Evolutionary conservation across 2,329 filamentous ascomycete species (phyloP).

Genomic region (Aureobasidium sp.): DNA sequence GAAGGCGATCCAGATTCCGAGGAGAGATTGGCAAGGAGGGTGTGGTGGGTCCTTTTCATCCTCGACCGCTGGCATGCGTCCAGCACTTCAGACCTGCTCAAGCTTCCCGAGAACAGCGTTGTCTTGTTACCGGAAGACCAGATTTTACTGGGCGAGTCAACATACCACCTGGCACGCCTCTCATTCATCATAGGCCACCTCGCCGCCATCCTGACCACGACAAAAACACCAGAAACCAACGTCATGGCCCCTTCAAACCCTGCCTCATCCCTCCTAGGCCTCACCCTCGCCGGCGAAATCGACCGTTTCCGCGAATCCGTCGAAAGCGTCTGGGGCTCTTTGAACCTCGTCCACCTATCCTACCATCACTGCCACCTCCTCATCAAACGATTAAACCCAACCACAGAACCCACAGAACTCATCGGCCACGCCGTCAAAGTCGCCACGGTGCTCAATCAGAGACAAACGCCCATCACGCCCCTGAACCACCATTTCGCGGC

Average conservation of each 20-base stretch:
- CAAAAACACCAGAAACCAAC: slow-evolving; percentile 39
- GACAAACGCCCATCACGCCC: slow-evolving; percentile 52
- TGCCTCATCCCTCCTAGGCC: slow-evolving; percentile 40
- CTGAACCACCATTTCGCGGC: slow-evolving; percentile 61
- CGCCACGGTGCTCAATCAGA: slow-evolving; percentile 50
- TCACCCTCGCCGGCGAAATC: slow-evolving; percentile 50
- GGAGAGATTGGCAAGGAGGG: slow-evolving; percentile 54
- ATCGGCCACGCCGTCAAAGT: slow-evolving; percentile 55
- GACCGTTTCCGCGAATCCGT: slow-evolving; percentile 62
- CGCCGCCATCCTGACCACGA: slow-evolving; percentile 40
- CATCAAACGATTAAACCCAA: slow-evolving; percentile 53
- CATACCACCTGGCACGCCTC: slow-evolving; percentile 61
- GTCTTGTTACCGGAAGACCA: slow-evolving; percentile 55
- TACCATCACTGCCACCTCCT: slow-evolving; percentile 66
- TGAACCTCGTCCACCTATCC: slow-evolving; percentile 57
- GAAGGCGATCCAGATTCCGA: slow-evolving; percentile 53
- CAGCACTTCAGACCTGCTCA: slow-evolving; percentile 55
- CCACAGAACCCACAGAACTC: slow-evolving; percentile 50
- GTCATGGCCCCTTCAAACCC: slow-evolving; percentile 38
- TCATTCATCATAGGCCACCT: slow-evolving; percentile 52
- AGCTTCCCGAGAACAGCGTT: slow-evolving; percentile 57
- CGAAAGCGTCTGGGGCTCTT: slow-evolving; percentile 44
- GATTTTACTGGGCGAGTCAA: slow-evolving; percentile 53
- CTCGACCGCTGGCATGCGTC: slow-evolving; percentile 68
- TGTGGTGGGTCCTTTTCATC: slow-evolving; percentile 67